Conservation (phyloP, 331 rosid genomes). For the Telfairia occidentalis region DNA sequence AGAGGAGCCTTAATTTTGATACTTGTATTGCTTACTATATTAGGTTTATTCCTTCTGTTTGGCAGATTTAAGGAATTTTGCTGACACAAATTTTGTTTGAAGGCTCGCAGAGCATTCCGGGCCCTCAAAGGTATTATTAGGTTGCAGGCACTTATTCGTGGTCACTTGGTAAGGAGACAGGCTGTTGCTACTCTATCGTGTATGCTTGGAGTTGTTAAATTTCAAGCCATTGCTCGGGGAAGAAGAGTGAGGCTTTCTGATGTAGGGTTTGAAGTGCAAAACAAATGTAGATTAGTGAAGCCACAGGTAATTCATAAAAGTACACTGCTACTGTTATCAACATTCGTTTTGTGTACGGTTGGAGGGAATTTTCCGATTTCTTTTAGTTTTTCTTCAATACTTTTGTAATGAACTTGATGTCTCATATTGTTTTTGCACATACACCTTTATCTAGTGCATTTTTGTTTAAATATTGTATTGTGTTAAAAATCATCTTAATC, state of each 20-base stretch:
- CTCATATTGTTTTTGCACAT: not conserved
- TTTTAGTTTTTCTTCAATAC: not conserved
- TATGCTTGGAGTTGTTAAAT: constrained; percentile 71
- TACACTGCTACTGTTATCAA: not conserved
- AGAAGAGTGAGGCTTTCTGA: constrained; percentile 51
- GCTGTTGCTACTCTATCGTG: constrained; percentile 73
- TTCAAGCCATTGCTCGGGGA: constrained; percentile 78
- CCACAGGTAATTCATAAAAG: constrained; percentile 33
- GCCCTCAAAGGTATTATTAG: constrained; percentile 95
- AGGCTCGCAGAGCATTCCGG: constrained; percentile 96
- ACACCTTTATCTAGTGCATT: not conserved
- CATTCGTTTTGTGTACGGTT: not conserved
- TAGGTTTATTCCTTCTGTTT: not conserved
- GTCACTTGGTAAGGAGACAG: constrained; percentile 95
- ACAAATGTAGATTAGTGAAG: constrained; percentile 26
- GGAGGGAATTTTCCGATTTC: not conserved
- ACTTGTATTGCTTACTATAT: not conserved
- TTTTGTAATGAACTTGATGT: not conserved
- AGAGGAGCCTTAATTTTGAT: not conserved
- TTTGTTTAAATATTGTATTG: not conserved
- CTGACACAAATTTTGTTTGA: constrained; percentile 22
- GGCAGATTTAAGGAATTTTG: not conserved
- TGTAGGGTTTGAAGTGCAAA: constrained; percentile 52
- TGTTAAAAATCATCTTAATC: not conserved
- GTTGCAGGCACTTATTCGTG: constrained; percentile 97